Conservation (phyloP, 257 asterid genomes). For the Solanum verrucosum region DNA sequence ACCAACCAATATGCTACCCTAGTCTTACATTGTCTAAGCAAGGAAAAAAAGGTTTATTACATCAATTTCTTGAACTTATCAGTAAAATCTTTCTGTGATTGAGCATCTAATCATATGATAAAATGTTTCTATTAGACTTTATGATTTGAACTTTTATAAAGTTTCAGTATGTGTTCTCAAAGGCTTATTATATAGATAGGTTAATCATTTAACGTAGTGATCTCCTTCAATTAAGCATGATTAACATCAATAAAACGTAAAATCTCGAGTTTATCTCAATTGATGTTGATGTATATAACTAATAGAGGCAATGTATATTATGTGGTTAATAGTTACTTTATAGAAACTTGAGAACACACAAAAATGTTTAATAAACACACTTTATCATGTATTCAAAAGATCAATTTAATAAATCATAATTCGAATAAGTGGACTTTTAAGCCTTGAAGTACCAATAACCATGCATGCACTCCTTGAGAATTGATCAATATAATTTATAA, state of each 20-base stretch:
- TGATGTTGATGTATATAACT: neutral
- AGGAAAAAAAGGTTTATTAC: neutral
- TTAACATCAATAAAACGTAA: neutral
- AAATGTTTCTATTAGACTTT: neutral
- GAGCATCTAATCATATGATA: neutral
- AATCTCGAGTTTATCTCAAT: neutral
- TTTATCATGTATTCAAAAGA: neutral
- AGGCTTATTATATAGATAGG: neutral
- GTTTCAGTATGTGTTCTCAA: neutral
- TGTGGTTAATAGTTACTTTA: neutral
- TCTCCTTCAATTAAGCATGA: neutral
- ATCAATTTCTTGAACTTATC: neutral
- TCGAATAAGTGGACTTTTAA: neutral
- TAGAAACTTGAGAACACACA: neutral
- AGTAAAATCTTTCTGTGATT: too few species aligned
- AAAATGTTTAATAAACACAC: neutral
- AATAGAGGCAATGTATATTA: neutral
- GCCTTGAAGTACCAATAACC: neutral
- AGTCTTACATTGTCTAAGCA: neutral
- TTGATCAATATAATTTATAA: neutral
- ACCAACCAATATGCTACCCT: neutral
- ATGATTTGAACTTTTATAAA: neutral
- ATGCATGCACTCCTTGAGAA: neutral
- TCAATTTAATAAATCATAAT: neutral
- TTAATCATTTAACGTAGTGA: neutral